These are phyloP conservation scores for Leccinum uliginosum DNA, from an alignment of 768 basidiomycete genomes.

Conservation along the genomic window DNA sequence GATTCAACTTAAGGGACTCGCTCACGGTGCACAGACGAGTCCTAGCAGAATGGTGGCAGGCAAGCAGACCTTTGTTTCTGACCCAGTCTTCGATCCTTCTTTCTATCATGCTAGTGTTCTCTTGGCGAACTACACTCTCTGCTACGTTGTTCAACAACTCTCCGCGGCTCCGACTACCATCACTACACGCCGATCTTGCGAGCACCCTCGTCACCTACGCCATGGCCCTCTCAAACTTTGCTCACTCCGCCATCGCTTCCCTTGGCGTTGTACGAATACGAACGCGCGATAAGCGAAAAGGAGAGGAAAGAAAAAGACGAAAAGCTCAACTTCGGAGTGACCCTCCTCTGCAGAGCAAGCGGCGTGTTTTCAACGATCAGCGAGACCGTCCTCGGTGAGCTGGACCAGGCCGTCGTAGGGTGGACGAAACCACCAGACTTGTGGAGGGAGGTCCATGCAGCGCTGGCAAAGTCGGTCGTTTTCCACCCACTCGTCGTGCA, in stretches of 20 bases:
- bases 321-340: conserved; percentile 76
- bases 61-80: not conserved
- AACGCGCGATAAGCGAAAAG: conserved; percentile 65
- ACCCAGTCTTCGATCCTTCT: not conserved
- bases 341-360: conserved; percentile 75
- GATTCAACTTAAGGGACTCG: not conserved
- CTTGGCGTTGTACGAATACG: conserved; percentile 80
- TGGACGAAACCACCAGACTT: conserved; percentile 71
- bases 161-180: conserved; percentile 59
- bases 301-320: conserved; percentile 84
- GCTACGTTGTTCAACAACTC: conserved; percentile 62
- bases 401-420: conserved; percentile 49
- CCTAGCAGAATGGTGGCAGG: conserved; percentile 27
- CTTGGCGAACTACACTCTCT: conserved; percentile 87
- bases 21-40: too few relatives aligned
- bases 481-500: not conserved
- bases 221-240: conserved; percentile 81
- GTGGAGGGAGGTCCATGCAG: conserved; percentile 67
- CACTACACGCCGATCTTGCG: conserved; percentile 75
- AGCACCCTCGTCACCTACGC: conserved; percentile 81
- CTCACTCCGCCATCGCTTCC: conserved; percentile 61
- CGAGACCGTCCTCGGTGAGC: conserved; percentile 62
- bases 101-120: conserved; percentile 56
- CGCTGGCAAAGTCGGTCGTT: conserved; percentile 72
- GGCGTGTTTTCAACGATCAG: conserved; percentile 75